Evolutionary conservation across 306 rosid genomes (phyloP).

Genomic region (Carpinus viminea): DNA sequence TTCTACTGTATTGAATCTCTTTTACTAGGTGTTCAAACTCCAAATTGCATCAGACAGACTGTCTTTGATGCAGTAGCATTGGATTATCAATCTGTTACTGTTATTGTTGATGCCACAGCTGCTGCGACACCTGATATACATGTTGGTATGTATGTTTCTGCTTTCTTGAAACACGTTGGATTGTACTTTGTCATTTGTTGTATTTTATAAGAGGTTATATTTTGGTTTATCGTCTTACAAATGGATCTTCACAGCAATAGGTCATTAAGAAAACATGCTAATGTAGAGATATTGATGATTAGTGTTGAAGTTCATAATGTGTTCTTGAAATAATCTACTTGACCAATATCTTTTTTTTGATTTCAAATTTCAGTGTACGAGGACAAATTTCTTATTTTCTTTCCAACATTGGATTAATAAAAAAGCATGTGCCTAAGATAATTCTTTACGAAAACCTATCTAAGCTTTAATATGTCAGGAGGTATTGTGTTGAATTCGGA

Average conservation of each 20-base stretch:
- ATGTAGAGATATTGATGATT: neutral
- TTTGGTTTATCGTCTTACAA: neutral
- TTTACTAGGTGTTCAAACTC: slow-evolving; percentile 84
- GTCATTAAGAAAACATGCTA: neutral
- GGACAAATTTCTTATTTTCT: too few relatives aligned
- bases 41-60: slow-evolving; percentile 93
- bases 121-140: slow-evolving; percentile 82
- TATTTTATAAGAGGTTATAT: neutral
- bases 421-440: too few relatives aligned
- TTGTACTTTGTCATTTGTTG: slow-evolving; percentile 13
- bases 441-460: too few relatives aligned
- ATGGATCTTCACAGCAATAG: neutral
- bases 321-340: too few relatives aligned
- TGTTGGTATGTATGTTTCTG: slow-evolving; percentile 47
- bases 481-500: too few relatives aligned
- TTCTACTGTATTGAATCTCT: slow-evolving; percentile 15
- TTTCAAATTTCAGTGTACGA: too few relatives aligned
- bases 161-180: neutral
- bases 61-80: slow-evolving; percentile 83
- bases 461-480: too few relatives aligned
- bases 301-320: too few relatives aligned
- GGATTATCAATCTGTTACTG: slow-evolving; percentile 70
- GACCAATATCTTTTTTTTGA: too few relatives aligned
- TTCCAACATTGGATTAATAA: too few relatives aligned
- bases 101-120: slow-evolving; percentile 83